Evolutionary conservation across 129 eudicot genomes (phyloP).

Genomic region (Oenanthe sinensis): DNA sequence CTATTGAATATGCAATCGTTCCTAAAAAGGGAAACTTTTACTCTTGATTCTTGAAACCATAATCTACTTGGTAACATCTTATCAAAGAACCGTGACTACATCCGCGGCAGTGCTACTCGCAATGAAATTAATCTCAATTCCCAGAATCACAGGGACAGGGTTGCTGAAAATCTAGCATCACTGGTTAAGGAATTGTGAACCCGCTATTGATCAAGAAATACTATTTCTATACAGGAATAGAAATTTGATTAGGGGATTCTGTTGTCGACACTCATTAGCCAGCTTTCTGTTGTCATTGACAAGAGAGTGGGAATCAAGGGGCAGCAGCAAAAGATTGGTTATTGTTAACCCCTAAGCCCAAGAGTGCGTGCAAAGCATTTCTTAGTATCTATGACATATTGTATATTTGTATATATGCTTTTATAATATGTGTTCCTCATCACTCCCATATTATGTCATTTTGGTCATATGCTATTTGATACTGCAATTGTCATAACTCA

Average conservation of each 20-base stretch:
- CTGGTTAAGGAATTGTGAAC: neutral
- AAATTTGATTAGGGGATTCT: neutral
- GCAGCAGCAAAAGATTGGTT: neutral
- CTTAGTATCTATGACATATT: neutral
- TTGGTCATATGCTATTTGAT: neutral
- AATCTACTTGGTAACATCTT: neutral
- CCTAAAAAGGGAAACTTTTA: neutral
- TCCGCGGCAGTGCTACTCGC: neutral
- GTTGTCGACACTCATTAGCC: neutral
- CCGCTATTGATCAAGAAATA: neutral
- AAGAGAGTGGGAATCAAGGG: neutral
- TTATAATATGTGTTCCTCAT: neutral
- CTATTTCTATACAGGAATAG: neutral
- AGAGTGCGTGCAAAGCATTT: neutral
- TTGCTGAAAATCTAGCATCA: neutral
- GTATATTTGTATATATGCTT: neutral
- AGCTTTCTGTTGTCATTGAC: neutral
- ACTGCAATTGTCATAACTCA: conserved; percentile 1
- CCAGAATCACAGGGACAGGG: neutral
- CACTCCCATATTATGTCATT: neutral
- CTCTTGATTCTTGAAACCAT: neutral
- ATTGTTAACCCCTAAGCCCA: neutral
- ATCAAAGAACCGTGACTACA: neutral
- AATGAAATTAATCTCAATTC: neutral
- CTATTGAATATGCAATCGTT: neutral